phyloP scores from a whole-genome alignment of 2,329 filamentous ascomycete species.

The Lachnellula suecica region DNA sequence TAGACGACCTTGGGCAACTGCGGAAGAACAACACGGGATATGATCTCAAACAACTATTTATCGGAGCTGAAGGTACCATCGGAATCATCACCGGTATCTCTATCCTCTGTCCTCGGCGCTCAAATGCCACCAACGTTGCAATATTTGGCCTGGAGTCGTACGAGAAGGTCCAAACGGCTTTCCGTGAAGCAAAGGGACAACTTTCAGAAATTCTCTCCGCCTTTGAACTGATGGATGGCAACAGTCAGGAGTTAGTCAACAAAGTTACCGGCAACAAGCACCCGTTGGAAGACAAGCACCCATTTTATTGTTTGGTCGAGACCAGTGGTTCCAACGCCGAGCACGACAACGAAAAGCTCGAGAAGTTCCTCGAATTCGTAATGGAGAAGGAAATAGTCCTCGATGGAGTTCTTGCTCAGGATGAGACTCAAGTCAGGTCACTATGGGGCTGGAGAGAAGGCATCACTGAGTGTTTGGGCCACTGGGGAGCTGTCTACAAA shows the following conservation, averaged over 20 bases:
- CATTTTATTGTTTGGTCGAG: constrained; percentile 96
- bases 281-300: constrained; percentile 79
- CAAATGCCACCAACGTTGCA: constrained; percentile 88
- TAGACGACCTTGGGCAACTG: constrained; percentile 83
- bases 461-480: constrained; percentile 83
- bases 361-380: constrained; percentile 86
- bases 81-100: constrained; percentile 91
- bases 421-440: constrained; percentile 82
- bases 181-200: constrained; percentile 84
- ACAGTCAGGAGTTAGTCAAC: constrained; percentile 76
- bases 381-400: constrained; percentile 84
- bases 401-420: constrained; percentile 89
- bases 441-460: constrained; percentile 95
- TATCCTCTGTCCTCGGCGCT: constrained; percentile 83
- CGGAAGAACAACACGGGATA: constrained; percentile 99
- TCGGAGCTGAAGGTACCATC: constrained; percentile 91
- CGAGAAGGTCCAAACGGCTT: constrained; percentile 83
- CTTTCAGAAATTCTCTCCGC: constrained; percentile 94
- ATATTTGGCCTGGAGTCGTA: constrained; percentile 91
- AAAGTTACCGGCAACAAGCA: constrained; percentile 72
- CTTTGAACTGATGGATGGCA: constrained; percentile 94
- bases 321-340: constrained; percentile 93
- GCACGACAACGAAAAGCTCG: constrained; percentile 90
- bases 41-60: constrained; percentile 94
- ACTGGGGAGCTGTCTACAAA: constrained; percentile 96